Conservation (phyloP, 2,329 filamentous ascomycete genomes). For the Venturia effusa region DNA sequence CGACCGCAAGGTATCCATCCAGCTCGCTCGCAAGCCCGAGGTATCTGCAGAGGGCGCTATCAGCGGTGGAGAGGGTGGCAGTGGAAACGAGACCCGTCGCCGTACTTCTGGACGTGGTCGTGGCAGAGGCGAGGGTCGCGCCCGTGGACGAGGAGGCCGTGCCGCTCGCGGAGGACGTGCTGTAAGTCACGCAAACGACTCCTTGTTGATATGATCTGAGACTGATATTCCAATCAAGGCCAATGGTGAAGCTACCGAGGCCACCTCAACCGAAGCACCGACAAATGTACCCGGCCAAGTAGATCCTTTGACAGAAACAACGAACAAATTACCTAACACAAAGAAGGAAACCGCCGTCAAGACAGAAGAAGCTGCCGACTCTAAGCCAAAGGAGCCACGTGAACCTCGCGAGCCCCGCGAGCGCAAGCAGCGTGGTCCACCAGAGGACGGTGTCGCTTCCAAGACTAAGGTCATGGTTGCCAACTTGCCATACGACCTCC, state of each 20-base stretch:
- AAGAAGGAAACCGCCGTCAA: constrained; percentile 37
- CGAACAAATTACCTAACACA: constrained; percentile 46
- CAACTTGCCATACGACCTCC: constrained; percentile 96
- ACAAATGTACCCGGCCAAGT: constrained; percentile 43
- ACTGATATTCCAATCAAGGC: constrained; percentile 14
- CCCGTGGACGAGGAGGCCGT: constrained; percentile 50
- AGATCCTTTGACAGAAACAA: constrained; percentile 37
- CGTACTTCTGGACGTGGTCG: constrained; percentile 45
- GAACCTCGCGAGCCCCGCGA: constrained; percentile 41
- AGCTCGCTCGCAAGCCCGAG: constrained; percentile 96
- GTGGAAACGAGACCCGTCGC: constrained; percentile 51
- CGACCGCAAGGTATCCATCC: constrained; percentile 97
- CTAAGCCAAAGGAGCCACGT: constrained; percentile 37
- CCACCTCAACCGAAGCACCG: constrained; percentile 31
- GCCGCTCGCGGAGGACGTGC: constrained; percentile 53
- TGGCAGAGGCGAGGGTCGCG: constrained; percentile 49
- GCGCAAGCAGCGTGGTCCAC: constrained; percentile 81
- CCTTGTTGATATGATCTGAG: constrained; percentile 24
- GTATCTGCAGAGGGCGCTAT: constrained; percentile 67
- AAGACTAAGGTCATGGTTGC: constrained; percentile 99
- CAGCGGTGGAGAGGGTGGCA: constrained; percentile 63
- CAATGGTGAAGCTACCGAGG: constrained; percentile 37
- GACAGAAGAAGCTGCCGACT: constrained; percentile 24
- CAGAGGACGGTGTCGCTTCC: constrained; percentile 92
- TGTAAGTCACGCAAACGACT: constrained; percentile 42